Conservation (phyloP, 176 grass and related monocot species). For the Aechmea fasciata region DNA sequence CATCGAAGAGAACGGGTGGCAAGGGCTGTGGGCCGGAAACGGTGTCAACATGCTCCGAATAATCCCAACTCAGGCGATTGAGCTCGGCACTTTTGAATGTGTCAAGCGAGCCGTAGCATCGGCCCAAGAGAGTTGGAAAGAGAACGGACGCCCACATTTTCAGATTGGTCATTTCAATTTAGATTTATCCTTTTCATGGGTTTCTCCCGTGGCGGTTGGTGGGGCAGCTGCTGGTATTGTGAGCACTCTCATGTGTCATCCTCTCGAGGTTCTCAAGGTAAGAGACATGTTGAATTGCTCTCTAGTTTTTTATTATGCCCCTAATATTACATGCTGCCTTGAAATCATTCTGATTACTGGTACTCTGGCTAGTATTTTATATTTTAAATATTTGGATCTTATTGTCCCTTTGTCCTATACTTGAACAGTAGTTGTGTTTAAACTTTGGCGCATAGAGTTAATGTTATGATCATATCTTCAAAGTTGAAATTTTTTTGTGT, state of each 20-base stretch:
- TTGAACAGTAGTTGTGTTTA: background rate
- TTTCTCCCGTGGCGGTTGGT: slow-evolving; percentile 55
- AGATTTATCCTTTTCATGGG: slow-evolving; percentile 35
- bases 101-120: slow-evolving; percentile 53
- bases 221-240: slow-evolving; percentile 67
- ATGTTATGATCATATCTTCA: background rate
- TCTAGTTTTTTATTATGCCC: too few species aligned
- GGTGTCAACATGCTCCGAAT: slow-evolving; percentile 72
- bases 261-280: slow-evolving; percentile 92
- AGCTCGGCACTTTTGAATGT: slow-evolving; percentile 58
- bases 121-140: slow-evolving; percentile 51
- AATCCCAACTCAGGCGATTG: slow-evolving; percentile 67
- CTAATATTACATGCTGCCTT: too few species aligned
- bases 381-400: too few species aligned
- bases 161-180: slow-evolving; percentile 45
- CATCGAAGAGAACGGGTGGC: slow-evolving; percentile 59
- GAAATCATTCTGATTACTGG: too few species aligned
- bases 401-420: background rate
- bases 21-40: slow-evolving; percentile 82
- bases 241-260: slow-evolving; percentile 64
- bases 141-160: slow-evolving; percentile 39
- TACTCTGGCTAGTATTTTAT: too few species aligned
- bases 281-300: background rate
- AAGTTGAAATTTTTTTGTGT: too few species aligned
- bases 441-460: background rate